Evolutionary conservation across 176 grass and related monocot species (phyloP).

Genomic region (Alopecurus myosuroides): DNA sequence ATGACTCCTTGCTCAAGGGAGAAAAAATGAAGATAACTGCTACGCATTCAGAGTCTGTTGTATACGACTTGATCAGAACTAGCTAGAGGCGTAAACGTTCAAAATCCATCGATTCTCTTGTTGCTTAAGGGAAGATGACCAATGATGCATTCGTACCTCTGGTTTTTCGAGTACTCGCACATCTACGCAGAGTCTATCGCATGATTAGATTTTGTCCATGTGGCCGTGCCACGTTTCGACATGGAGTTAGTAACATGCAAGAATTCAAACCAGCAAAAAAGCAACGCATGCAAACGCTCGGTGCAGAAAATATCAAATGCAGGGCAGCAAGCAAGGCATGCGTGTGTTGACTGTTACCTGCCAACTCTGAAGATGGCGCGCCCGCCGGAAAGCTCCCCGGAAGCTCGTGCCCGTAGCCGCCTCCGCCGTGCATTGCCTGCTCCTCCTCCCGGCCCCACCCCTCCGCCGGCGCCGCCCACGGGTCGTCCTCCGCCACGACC

Average conservation of each 20-base stretch:
- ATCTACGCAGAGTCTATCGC: not conserved
- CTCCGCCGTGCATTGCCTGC: constrained; percentile 25
- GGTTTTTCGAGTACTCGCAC: not conserved
- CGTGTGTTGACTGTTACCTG: constrained; percentile 31
- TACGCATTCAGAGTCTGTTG: not conserved
- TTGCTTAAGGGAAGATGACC: not conserved
- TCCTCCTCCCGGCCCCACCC: constrained; percentile 22
- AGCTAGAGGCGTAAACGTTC: not conserved
- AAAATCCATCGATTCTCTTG: not conserved
- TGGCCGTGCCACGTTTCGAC: not conserved
- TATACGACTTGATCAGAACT: not conserved
- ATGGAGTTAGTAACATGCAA: not conserved
- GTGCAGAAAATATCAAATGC: not conserved
- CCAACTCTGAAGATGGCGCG: constrained; percentile 28
- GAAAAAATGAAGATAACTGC: not conserved
- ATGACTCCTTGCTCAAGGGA: not conserved
- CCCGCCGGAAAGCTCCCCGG: not conserved
- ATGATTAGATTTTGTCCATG: not conserved
- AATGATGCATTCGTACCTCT: not conserved
- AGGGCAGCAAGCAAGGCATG: not conserved
- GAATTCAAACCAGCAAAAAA: not conserved
- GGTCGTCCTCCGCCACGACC: constrained; percentile 43
- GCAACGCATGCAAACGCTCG: not conserved
- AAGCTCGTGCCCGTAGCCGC: constrained; percentile 21
- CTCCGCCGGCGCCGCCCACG: not conserved